Evolutionary conservation across 2,329 filamentous ascomycete species (phyloP).

Genomic region (Chaetomium olivaceum): DNA sequence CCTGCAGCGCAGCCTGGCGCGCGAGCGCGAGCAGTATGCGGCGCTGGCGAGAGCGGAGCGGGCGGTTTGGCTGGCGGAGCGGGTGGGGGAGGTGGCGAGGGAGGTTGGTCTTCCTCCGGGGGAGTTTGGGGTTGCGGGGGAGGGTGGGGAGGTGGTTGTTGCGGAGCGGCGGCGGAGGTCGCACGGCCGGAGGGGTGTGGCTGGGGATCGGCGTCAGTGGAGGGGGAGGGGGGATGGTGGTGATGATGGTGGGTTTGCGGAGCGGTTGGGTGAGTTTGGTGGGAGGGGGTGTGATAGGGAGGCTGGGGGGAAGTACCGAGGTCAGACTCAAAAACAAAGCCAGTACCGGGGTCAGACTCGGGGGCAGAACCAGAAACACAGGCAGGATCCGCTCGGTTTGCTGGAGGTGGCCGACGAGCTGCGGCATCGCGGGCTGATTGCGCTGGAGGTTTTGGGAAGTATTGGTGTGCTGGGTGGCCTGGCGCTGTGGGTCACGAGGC

Average conservation of each 20-base stretch:
- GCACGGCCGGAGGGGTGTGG: neutral
- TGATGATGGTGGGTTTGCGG: no score
- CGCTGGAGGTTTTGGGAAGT: conserved; percentile 72
- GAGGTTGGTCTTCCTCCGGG: conserved; percentile 46
- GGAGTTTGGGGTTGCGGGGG: neutral
- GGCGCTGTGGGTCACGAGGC: conserved; percentile 57
- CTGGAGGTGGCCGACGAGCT: conserved; percentile 68
- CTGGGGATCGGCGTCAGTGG: neutral
- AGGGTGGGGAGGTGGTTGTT: conserved; percentile 42
- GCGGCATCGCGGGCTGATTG: conserved; percentile 63
- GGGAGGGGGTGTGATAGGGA: no score
- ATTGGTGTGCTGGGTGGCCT: conserved; percentile 73
- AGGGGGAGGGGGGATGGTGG: neutral
- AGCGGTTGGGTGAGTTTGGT: no score
- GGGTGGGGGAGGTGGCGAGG: conserved; percentile 64
- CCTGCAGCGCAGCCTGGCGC: conserved; percentile 72
- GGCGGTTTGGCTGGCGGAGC: conserved; percentile 68
- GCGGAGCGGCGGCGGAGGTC: no score
- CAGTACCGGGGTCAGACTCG: neutral
- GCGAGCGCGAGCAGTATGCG: conserved; percentile 71
- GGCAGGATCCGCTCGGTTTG: conserved; percentile 76
- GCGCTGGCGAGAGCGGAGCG: conserved; percentile 62
- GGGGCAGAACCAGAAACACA: conserved; percentile 36
- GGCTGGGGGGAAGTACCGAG: neutral
- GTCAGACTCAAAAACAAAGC: neutral